These are phyloP conservation scores for Spiraea crenata DNA, from an alignment of 331 rosid species.

Conservation along the genomic window DNA sequence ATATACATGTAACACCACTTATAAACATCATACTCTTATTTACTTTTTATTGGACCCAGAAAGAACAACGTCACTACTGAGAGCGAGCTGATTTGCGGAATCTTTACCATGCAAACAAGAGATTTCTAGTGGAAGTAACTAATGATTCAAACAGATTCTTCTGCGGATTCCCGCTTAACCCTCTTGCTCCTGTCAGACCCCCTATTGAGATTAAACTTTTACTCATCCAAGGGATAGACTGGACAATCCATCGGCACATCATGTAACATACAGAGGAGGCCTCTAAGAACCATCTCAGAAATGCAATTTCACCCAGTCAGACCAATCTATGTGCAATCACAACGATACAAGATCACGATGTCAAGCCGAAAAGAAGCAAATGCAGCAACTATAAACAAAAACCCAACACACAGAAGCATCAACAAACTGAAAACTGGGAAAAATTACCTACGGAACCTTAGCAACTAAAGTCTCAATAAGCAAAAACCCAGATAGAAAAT, in stretches of 20 bases:
- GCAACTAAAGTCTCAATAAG: background rate
- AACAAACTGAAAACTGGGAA: background rate
- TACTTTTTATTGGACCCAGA: background rate
- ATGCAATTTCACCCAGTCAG: background rate
- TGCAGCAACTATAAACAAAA: background rate
- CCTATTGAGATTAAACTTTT: background rate
- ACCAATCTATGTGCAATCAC: slow-evolving; percentile 3
- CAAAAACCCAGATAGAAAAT: background rate
- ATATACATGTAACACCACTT: background rate
- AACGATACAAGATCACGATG: background rate
- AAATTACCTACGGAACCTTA: background rate
- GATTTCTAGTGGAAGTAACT: background rate
- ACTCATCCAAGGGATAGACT: background rate
- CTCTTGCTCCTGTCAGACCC: background rate
- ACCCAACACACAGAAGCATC: background rate
- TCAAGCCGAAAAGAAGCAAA: background rate
- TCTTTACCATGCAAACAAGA: background rate
- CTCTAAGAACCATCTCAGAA: too few species aligned
- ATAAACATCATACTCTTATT: background rate
- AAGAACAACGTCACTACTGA: background rate
- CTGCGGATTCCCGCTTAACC: background rate
- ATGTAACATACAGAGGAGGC: too few species aligned
- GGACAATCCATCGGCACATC: background rate
- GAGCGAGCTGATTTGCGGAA: background rate
- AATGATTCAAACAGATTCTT: background rate